Base-by-base conservation (phyloP, 495 filamentous ascomycete genomes). In the Lineolata rhizophorae region DNA sequence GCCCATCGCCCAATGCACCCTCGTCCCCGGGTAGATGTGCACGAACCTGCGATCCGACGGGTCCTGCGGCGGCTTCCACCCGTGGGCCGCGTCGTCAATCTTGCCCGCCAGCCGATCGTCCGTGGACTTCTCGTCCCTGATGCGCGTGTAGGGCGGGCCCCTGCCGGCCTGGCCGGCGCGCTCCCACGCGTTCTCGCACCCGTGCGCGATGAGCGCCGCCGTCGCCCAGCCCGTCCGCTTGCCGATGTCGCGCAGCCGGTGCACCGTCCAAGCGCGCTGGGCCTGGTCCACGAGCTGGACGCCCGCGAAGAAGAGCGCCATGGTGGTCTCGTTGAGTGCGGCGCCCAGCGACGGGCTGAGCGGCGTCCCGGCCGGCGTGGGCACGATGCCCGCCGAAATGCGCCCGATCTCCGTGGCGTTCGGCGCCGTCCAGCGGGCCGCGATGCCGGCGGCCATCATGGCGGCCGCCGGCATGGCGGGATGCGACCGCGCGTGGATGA, bases 401-500 rank as follows among this genome's bases (percentile, higher is more conserved):
- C 73, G 65, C 21, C 82, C 85, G 20, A 94, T 70, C 35, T 69
- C 65, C 39, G 72, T 67, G 2, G 82, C 77, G 48, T 65, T 74
- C 1, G 46, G 47, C 5, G 62, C 66, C 2, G 87, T 93, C 30
- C 70, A 61, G 2, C 54, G 51, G 0, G 81, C 76, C 5, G 70
- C 65, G 21, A 87, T 61, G 8, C 68, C 71, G 0, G 77, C 76
- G 4, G 84, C 79, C 25, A 77, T 60, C 70, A 91, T 85, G 34
- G 82, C 72, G n/a, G 80, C 65, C 0, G 85, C 80, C 3, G 82
- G 87, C 83, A 94, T 92, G 2, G 62, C 67, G 0, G 87, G 87
- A 39, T 92, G 82, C 0, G 74, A 55, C 21, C 87, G 64, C 30
- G 80, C 55, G 14, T 81, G 62, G 29, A 85, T 55, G 30, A 97